Evolutionary conservation across 495 filamentous ascomycete species (phyloP), one percentile per base, ranked within the genome.

Genomic region (Aspergillus baeticus): DNA sequence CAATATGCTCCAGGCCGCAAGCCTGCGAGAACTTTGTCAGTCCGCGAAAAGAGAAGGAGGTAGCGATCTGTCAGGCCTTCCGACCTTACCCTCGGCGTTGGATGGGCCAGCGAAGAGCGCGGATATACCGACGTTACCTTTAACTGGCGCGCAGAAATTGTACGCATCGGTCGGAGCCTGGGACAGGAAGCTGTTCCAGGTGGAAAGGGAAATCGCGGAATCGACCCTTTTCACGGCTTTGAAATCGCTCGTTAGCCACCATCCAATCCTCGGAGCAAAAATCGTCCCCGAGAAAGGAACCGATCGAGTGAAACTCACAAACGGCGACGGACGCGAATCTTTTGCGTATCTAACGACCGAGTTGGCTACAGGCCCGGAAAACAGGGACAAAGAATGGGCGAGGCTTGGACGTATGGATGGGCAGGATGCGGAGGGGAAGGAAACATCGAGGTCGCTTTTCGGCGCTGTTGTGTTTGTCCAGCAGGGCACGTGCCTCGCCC

Each of bases 1-100:
- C 10, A 43, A 55, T 22, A 39, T 55, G 35, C 53, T 55, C 34
- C 53, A 55, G 15, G 43, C 53, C 21, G 48, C 53, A 6, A 55
- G 53, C n/a, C 11, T 55, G 18, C 22, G 26, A 10, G 1, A 55
- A 35, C 26, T 55, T 21, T 55, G 53, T 10, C 34, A 49, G 44
- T 48, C 43, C 10, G 33, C 48, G n/a, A 47, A 39, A 31, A 31
- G 21, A 42, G 20, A 22, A 1, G 53, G 41, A 18, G 43, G 11
- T 35, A 34, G 15, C 2, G 39, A 15, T 23, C 21, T n/a, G 15
- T 21, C 44, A 10, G 14, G 13, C 5, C 8, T 10, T 6, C 17
- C 14, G 4, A 26, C 11, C 13, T 45, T 14, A 10, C 41, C 41
- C 10, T 20, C 31, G 2, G 11, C 20, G 11, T 20, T 50, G 18